Conservation (phyloP, 1,139 yeast species). For the Kazachstania sp. region DNA sequence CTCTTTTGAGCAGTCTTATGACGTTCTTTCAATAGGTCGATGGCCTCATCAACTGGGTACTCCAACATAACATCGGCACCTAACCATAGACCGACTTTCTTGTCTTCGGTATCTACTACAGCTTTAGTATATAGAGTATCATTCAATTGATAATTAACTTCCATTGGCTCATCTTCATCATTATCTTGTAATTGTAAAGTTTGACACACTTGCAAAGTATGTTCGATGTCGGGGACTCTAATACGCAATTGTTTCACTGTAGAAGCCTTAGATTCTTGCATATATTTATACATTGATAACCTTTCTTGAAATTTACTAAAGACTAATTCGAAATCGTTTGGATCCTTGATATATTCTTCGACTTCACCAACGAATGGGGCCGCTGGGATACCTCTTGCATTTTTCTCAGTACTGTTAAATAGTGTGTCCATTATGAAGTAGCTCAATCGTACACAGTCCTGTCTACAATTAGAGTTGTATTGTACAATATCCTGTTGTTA, state of each 20-base stretch:
- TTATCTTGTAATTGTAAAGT: conserved; percentile 11
- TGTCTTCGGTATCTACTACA: conserved; percentile 40
- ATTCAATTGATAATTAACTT: conserved; percentile 78
- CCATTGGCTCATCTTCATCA: conserved; percentile 39
- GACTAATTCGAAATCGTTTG: conserved; percentile 61
- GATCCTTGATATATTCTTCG: conserved; percentile 58
- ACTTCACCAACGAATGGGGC: conserved; percentile 91
- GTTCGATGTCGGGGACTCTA: conserved; percentile 85
- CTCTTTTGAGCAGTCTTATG: conserved; percentile 55
- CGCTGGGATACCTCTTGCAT: conserved; percentile 92
- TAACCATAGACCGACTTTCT: conserved; percentile 73
- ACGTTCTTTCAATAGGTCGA: conserved; percentile 55
- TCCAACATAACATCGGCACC: conserved; percentile 98
- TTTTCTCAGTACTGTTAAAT: conserved; percentile 36
- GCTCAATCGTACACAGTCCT: too few species aligned
- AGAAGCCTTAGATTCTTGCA: conserved; percentile 73
- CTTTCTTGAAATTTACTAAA: conserved; percentile 72
- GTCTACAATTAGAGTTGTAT: too few species aligned
- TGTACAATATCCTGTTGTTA: too few species aligned
- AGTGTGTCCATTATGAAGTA: conserved; percentile 22
- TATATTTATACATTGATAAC: conserved; percentile 70
- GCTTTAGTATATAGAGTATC: conserved; percentile 90
- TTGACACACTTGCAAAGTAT: conserved; percentile 63
- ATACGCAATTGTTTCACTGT: conserved; percentile 57
- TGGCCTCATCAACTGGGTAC: conserved; percentile 84